Conservation (phyloP, 2,329 filamentous ascomycete genomes). For the Epichloe gansuensis region DNA sequence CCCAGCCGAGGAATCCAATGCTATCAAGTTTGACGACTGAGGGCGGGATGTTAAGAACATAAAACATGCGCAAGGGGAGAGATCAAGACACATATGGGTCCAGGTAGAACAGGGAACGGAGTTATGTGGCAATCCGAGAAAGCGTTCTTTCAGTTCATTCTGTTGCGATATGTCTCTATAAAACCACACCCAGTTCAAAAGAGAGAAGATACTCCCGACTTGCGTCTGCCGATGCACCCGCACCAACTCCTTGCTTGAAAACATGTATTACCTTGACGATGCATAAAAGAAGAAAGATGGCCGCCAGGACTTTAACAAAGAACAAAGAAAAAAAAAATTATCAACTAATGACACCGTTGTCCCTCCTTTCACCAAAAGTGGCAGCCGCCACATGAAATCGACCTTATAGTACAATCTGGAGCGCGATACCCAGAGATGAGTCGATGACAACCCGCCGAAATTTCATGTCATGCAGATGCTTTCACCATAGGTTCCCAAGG, state of each 20-base stretch:
- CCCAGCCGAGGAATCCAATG: constrained; percentile 12
- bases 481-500: constrained; percentile 33
- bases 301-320: background rate
- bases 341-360: background rate
- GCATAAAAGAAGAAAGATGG: background rate
- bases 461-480: constrained; percentile 17
- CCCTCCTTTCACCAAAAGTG: background rate
- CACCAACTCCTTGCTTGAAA: background rate
- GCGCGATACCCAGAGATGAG: background rate
- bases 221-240: background rate
- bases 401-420: background rate
- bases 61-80: background rate
- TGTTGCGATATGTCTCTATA: background rate
- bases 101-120: background rate
- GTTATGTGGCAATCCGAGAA: constrained; percentile 1
- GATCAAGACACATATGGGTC: background rate
- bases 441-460: background rate
- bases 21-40: background rate
- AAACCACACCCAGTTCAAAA: background rate
- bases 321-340: no score
- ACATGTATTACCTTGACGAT: background rate
- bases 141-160: background rate
- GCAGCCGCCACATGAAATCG: background rate
- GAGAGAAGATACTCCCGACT: background rate
- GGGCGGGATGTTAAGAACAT: background rate